A percentile compares a stretch with the other conserved stretches of the same genome.
Evolutionary conservation across 495 filamentous ascomycete species (phyloP).

Genomic region (Cercophora scortea): DNA sequence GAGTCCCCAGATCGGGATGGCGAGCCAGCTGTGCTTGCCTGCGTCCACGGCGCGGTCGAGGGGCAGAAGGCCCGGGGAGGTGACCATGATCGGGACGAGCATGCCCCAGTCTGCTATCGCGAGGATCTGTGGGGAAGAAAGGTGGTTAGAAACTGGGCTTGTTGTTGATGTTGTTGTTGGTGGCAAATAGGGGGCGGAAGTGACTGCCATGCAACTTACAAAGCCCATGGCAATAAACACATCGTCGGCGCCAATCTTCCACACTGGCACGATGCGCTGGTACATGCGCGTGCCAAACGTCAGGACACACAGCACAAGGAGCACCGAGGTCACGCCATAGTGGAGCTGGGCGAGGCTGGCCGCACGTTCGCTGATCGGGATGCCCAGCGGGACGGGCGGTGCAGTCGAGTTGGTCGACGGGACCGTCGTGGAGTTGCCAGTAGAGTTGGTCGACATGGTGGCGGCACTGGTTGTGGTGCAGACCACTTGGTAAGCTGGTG

Average conservation of each 20-base stretch:
- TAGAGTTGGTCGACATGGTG: too few species aligned
- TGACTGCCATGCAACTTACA: slow-evolving; percentile 7
- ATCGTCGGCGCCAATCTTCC: slow-evolving; percentile 20
- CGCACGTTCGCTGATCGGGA: slow-evolving; percentile 6
- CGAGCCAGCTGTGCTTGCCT: slow-evolving; percentile 14
- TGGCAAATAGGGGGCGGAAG: too few species aligned
- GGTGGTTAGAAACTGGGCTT: too few species aligned
- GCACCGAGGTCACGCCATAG: slow-evolving; percentile 10
- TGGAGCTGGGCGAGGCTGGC: slow-evolving; percentile 13
- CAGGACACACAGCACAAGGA: slow-evolving; percentile 11
- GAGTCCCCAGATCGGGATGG: slow-evolving; percentile 19
- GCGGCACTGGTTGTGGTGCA: too few species aligned
- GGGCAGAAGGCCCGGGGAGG: slow-evolving; percentile 4
- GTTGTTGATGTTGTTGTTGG: too few species aligned
- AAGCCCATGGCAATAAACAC: slow-evolving; percentile 15
- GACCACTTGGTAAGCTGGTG: too few species aligned
- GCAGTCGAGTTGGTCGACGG: too few species aligned
- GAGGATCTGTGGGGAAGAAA: slow-evolving; percentile 6
- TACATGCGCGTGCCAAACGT: slow-evolving; percentile 15
- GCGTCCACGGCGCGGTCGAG: background rate
- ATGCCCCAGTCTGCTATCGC: slow-evolving; percentile 14
- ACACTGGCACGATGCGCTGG: slow-evolving; percentile 15
- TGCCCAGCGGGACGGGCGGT: background rate
- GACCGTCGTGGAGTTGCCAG: too few species aligned
- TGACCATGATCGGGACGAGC: slow-evolving; percentile 12